Evolutionary conservation across 1,139 yeast genomes (phyloP), one percentile per base, ranked within the genome.

Genomic region (Saccharomyces hybrid): DNA sequence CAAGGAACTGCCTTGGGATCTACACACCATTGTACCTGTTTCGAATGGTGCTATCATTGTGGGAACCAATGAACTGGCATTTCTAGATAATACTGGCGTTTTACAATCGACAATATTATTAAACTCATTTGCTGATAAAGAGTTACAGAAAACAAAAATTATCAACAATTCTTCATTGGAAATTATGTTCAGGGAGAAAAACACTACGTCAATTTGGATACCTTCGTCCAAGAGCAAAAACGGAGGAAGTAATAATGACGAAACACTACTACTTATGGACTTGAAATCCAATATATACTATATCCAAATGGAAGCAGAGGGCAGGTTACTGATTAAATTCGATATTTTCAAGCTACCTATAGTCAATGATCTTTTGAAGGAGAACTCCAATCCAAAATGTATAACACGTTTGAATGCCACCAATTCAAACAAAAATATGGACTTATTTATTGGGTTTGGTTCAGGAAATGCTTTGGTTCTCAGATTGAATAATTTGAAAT

Each of bases 31-130:
- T 5, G 69, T 86, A 6, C 84, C 96, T 0, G 74, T 89, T 42
- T 78, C 82, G 49, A 87, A 86, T 57, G 95, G 96, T 1, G 76
- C 85, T 48, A 72, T 90, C 14, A 69, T 90, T 23, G 55, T 88
- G 7, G 97, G 97, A 1, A 78, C 86, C 31, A 90, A 91, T 66
- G 89, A 86, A 61, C 63, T 91, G 14, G 73, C 89, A 16, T 95
- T 88, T 67, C 79, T 90, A 25, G 97, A 90, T 66, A 83, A 88
- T 52, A 84, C 95, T 2, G 97, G 97, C 8, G 64, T 64, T 1
- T 49, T 68, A 25, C 71, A 68, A 53, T 61, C 67, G n/a, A 55
- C 59, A 3, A 62, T 68, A 26, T 47, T 58, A 5, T 44, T 66
- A 19, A 68, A 68, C 49, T 54, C 66, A 11, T 68, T 62, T 53